phyloP scores from a whole-genome alignment of 306 rosid species.

The Herpetospermum pedunculosum region DNA sequence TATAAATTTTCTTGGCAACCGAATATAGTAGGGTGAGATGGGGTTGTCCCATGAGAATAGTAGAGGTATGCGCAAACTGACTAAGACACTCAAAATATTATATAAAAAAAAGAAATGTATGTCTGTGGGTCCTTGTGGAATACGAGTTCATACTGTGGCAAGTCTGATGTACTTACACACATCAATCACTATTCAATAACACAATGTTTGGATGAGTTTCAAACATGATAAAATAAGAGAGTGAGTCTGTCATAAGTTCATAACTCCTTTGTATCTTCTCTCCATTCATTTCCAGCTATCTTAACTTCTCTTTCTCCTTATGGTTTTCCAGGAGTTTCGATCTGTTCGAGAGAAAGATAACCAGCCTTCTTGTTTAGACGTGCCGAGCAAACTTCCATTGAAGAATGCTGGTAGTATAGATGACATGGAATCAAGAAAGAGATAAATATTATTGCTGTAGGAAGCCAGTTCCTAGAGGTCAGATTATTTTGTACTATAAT shows the following conservation, averaged over 20 bases:
- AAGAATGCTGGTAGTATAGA: slow-evolving; percentile 24
- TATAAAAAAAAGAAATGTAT: no score
- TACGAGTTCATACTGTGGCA: neutral
- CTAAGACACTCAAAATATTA: no score
- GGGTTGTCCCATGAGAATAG: no score
- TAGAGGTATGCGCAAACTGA: no score
- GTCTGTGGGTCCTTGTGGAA: neutral
- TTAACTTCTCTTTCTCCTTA: neutral
- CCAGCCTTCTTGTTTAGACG: slow-evolving; percentile 22
- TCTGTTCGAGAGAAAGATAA: slow-evolving; percentile 44
- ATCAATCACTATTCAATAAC: neutral
- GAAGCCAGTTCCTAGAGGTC: slow-evolving; percentile 16
- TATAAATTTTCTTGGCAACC: no score
- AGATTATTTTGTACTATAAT: slow-evolving; percentile 18
- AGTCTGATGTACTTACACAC: neutral
- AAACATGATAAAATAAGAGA: neutral
- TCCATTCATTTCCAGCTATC: neutral
- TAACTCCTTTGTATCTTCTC: neutral
- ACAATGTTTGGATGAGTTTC: neutral
- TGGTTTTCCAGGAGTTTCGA: slow-evolving; percentile 46
- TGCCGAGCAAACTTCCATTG: slow-evolving; percentile 22
- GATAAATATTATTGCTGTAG: slow-evolving; percentile 19
- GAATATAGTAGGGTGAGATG: no score
- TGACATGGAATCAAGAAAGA: slow-evolving; percentile 32
- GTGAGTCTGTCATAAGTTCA: neutral